A percentile compares a stretch with the other conserved stretches of the same genome.
Evolutionary conservation across 2,329 filamentous ascomycete genomes (phyloP).

Genomic region (Chaetothyriales sp.): DNA sequence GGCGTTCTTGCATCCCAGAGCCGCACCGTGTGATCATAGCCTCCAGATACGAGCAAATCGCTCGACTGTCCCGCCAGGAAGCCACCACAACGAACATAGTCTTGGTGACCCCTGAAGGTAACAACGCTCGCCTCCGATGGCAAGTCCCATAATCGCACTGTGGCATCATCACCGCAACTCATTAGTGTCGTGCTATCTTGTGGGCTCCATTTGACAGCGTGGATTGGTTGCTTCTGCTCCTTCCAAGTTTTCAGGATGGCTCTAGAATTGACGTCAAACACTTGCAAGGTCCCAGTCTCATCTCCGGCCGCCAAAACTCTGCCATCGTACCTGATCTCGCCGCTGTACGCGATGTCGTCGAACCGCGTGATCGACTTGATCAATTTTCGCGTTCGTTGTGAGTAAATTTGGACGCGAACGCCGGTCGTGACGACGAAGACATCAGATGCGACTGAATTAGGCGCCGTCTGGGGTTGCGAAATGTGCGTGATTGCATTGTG

Average conservation of each 20-base stretch:
- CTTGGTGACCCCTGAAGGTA: constrained; percentile 72
- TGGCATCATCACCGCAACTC: constrained; percentile 83
- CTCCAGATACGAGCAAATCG: constrained; percentile 72
- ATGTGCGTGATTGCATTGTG: constrained; percentile 85
- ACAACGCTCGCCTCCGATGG: constrained; percentile 62
- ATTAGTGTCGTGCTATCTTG: constrained; percentile 73
- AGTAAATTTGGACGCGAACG: constrained; percentile 85
- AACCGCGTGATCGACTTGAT: constrained; percentile 92
- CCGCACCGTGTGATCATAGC: constrained; percentile 86
- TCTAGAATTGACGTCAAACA: constrained; percentile 80
- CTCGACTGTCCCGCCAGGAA: constrained; percentile 65
- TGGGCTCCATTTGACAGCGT: constrained; percentile 84
- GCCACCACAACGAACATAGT: constrained; percentile 78
- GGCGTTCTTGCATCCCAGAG: constrained; percentile 81
- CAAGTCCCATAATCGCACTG: constrained; percentile 87
- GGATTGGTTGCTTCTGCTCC: constrained; percentile 86
- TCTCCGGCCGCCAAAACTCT: constrained; percentile 82
- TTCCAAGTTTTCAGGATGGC: constrained; percentile 93
- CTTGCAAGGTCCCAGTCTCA: constrained; percentile 81
- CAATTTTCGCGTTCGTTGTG: constrained; percentile 76
- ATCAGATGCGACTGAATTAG: constrained; percentile 36
- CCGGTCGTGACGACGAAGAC: constrained; percentile 89
- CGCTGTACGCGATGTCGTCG: constrained; percentile 77
- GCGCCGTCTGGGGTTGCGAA: constrained; percentile 48
- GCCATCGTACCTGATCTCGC: constrained; percentile 77